Evolutionary conservation across 1,284 basidiomycete genomes (phyloP).

Genomic region (Entoloma clypeatum): DNA sequence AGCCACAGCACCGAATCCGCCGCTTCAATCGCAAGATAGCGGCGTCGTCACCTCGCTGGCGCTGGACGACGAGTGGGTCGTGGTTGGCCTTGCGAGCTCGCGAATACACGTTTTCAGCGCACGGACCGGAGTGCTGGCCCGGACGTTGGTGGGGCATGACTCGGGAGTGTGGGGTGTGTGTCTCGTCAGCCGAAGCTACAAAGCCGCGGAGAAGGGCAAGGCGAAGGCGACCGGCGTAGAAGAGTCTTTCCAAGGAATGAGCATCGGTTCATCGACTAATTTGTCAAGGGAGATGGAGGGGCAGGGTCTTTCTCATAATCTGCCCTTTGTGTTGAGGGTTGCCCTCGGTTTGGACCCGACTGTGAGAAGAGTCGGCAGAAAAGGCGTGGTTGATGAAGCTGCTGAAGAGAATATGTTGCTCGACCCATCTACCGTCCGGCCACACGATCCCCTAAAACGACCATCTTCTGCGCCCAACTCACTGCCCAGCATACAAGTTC

Average conservation of each 20-base stretch:
- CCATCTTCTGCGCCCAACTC: slow-evolving; percentile 3
- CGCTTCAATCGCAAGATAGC: slow-evolving; percentile 36
- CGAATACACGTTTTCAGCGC: slow-evolving; percentile 88
- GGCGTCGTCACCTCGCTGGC: slow-evolving; percentile 87
- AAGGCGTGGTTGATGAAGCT: neutral
- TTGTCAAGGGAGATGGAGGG: slow-evolving; percentile 4
- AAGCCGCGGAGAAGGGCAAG: slow-evolving; percentile 2
- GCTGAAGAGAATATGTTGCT: slow-evolving; percentile 1
- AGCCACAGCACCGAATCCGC: slow-evolving; percentile 11
- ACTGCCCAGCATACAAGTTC: slow-evolving; percentile 5
- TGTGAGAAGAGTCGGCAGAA: neutral
- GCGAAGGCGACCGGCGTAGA: slow-evolving; percentile 1
- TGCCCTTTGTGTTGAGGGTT: slow-evolving; percentile 5
- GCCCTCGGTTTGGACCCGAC: slow-evolving; percentile 11
- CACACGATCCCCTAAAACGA: neutral
- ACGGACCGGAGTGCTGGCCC: slow-evolving; percentile 70
- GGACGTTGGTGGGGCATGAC: slow-evolving; percentile 83
- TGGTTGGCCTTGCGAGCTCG: slow-evolving; percentile 87
- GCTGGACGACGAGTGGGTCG: slow-evolving; percentile 81
- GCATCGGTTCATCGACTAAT: slow-evolving; percentile 6
- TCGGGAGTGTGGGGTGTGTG: slow-evolving; percentile 92
- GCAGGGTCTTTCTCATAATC: slow-evolving; percentile 1
- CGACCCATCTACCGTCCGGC: slow-evolving; percentile 8
- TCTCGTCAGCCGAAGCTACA: slow-evolving; percentile 50
- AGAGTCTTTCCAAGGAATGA: slow-evolving; percentile 13